These are phyloP conservation scores for Cladosporium sp. DNA, from an alignment of 2,329 filamentous ascomycete species.

Conservation along the genomic window DNA sequence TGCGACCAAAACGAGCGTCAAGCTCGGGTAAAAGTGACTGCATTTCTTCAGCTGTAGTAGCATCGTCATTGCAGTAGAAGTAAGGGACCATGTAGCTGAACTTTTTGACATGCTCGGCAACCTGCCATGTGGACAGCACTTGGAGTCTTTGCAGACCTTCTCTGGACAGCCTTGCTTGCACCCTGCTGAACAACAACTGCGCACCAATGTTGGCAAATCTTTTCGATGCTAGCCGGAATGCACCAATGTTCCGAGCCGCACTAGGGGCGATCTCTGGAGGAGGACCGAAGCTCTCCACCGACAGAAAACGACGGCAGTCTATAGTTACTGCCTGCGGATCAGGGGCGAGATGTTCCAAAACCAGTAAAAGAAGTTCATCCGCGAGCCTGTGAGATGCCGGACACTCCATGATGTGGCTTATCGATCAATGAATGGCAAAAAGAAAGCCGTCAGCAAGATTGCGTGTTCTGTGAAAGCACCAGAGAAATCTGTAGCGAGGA, in stretches of 20 bases:
- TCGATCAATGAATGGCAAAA: slow-evolving; percentile 10
- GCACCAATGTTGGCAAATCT: slow-evolving; percentile 49
- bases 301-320: slow-evolving; percentile 48
- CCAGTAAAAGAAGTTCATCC: slow-evolving; percentile 48
- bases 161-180: slow-evolving; percentile 49
- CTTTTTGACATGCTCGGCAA: slow-evolving; percentile 54
- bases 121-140: slow-evolving; percentile 46
- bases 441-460: neutral
- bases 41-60: slow-evolving; percentile 1
- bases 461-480: neutral
- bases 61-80: slow-evolving; percentile 56
- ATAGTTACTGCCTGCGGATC: slow-evolving; percentile 48
- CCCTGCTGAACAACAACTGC: slow-evolving; percentile 48
- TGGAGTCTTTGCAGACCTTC: slow-evolving; percentile 48
- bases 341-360: slow-evolving; percentile 50
- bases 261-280: slow-evolving; percentile 39
- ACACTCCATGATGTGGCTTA: slow-evolving; percentile 20
- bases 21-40: slow-evolving; percentile 21
- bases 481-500: neutral
- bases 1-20: slow-evolving; percentile 30
- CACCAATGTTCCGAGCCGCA: slow-evolving; percentile 42
- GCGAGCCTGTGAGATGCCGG: slow-evolving; percentile 32
- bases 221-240: slow-evolving; percentile 47
- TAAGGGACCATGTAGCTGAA: slow-evolving; percentile 59
- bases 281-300: slow-evolving; percentile 49